Conservation (phyloP, 2,329 filamentous ascomycete species). For the Xylariaceae sp. region DNA sequence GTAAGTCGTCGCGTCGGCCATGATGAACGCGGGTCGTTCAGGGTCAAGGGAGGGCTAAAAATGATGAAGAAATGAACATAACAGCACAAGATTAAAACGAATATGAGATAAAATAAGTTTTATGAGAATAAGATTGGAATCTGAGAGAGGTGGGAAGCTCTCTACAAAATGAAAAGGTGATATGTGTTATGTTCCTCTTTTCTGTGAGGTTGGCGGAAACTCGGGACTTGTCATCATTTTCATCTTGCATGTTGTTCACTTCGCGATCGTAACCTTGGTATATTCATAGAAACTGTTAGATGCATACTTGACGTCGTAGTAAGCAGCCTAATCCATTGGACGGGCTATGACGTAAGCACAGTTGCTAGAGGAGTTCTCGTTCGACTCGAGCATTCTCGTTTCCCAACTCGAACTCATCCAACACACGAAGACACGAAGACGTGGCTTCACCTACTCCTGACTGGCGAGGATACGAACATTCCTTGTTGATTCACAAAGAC, state of each 20-base stretch:
- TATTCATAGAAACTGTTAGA: too few species aligned
- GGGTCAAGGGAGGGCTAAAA: neutral
- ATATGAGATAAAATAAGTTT: neutral
- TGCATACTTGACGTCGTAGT: too few species aligned
- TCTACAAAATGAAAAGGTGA: constrained; percentile 3
- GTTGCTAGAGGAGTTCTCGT: too few species aligned
- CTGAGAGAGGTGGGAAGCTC: constrained; percentile 11
- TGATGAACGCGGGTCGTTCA: constrained; percentile 11
- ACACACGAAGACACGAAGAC: too few species aligned
- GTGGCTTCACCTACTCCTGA: neutral
- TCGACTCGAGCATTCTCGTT: too few species aligned
- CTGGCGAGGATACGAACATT: neutral
- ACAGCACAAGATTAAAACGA: neutral
- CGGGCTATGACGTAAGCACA: too few species aligned
- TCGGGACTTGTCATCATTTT: neutral
- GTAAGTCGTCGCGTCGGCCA: constrained; percentile 54
- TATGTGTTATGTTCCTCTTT: neutral
- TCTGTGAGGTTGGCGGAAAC: too few species aligned
- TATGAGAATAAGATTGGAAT: neutral
- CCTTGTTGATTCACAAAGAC: constrained; percentile 3
- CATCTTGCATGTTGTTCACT: neutral
- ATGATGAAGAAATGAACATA: neutral
- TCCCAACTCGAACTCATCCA: too few species aligned
- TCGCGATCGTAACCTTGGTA: neutral
- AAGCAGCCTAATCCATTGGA: too few species aligned